Conservation (phyloP, 345 rosid genomes). For the Isatis tinctoria region DNA sequence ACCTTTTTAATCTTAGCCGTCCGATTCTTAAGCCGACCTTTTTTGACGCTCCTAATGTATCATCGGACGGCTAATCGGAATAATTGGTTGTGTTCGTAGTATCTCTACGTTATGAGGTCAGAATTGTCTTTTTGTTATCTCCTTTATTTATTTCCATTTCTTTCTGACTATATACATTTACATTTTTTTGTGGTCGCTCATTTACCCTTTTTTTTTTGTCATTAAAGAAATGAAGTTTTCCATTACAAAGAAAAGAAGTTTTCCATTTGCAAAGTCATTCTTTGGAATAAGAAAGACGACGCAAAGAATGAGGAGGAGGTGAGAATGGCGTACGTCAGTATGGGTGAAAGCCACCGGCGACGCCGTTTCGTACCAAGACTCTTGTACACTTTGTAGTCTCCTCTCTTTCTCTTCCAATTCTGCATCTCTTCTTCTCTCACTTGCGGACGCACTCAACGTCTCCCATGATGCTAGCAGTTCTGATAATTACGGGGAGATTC, state of each 20-base stretch:
- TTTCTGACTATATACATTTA: background rate
- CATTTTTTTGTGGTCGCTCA: background rate
- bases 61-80: background rate
- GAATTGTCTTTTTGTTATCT: background rate
- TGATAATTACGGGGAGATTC: no score
- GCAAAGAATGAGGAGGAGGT: constrained; percentile 1
- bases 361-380: constrained; percentile 68
- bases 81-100: background rate
- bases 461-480: constrained; percentile 34
- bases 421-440: constrained; percentile 48
- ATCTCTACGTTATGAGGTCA: background rate
- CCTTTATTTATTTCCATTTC: background rate
- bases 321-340: constrained; percentile 59
- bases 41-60: background rate
- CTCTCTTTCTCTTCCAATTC: constrained; percentile 69
- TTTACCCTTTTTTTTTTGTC: background rate
- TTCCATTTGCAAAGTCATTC: background rate
- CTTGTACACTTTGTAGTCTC: constrained; percentile 51
- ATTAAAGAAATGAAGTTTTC: background rate
- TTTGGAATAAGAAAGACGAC: background rate
- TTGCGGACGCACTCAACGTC: constrained; percentile 81
- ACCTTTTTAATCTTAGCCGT: constrained; percentile 1
- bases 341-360: constrained; percentile 84
- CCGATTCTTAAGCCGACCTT: background rate
- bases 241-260: background rate